Evolutionary conservation across 1,284 basidiomycete species (phyloP), one percentile per base, ranked within the genome.

Genomic region (Tilletia caries): DNA sequence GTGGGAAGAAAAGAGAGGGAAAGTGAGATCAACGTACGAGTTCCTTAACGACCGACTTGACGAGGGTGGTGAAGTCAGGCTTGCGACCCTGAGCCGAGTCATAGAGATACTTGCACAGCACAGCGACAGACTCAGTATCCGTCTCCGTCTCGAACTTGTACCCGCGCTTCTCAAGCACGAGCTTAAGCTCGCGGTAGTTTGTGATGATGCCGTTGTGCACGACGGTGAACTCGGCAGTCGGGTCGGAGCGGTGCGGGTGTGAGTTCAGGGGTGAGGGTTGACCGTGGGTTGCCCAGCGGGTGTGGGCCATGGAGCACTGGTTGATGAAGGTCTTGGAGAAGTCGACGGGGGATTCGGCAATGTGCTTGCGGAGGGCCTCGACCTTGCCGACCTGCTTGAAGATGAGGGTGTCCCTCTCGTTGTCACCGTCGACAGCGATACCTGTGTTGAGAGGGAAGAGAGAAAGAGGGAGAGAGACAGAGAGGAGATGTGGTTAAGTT

Each of bases 371-470:
- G 70, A 99, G 88, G 34, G 91, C 91, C 65, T 91, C 91, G 73
- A 99, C 96, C 86, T 99, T 99, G 85, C 96, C 96, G 68, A 98
- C 95, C 85, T 96, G 92, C 87, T 98, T 98, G 90, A 95, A 98
- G 86, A 91, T 92, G 71, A 92, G 80, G 70, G 92, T 87, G 48
- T 83, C 87, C 64, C 89, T 89, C 5, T 90, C 86, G 77, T 90
- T 89, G 87, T 98, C 95, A 44, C 95, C 95, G 82, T 99, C 96
- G 78, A 98, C 89, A 75, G 92, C 92, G 74, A 98, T 88, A 83
- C 95, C 94, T 86, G 73, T 18, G 27, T 23, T 50, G 15, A 15
- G 15, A 41, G 8, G 37, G 15, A 15, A 10, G 37, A 10, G 8
- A 41, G 37, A 41, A 41, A 10, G 37, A 41, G 37, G 8, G 37